Evolutionary conservation across 306 rosid species (phyloP).

Genomic region (Prunus campanulata): DNA sequence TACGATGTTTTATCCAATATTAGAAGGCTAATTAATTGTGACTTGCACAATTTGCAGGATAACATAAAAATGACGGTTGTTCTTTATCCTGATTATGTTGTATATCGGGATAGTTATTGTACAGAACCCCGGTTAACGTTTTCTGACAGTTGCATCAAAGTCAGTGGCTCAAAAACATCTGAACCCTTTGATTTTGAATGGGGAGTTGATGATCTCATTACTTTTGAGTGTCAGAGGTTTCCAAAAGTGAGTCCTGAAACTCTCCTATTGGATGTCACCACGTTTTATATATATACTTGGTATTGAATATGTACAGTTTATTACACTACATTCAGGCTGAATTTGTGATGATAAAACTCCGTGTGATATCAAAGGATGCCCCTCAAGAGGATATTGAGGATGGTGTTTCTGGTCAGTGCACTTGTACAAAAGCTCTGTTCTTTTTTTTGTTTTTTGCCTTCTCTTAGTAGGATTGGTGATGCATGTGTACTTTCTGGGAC

Average conservation of each 20-base stretch:
- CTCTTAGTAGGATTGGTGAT: neutral
- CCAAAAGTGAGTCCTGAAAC: conserved; percentile 59
- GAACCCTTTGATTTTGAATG: conserved; percentile 61
- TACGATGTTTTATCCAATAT: neutral
- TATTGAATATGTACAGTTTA: conserved; percentile 26
- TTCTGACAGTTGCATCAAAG: conserved; percentile 57
- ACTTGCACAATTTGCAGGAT: conserved; percentile 57
- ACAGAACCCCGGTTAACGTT: conserved; percentile 54
- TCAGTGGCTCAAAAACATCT: conserved; percentile 46
- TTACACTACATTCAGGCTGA: conserved; percentile 52
- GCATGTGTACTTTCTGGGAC: neutral
- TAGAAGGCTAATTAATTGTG: conserved; percentile 12
- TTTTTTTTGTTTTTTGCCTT: conserved; percentile 1
- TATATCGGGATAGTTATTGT: conserved; percentile 65
- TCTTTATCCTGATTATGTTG: conserved; percentile 77
- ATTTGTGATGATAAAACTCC: conserved; percentile 56
- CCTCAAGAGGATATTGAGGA: conserved; percentile 31
- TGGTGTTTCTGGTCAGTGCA: conserved; percentile 60
- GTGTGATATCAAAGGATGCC: conserved; percentile 49
- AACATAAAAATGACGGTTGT: conserved; percentile 51
- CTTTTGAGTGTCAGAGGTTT: conserved; percentile 53
- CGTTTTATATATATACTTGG: conserved; percentile 16
- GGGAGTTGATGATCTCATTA: conserved; percentile 58
- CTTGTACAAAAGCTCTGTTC: conserved; percentile 13
- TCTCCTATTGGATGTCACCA: conserved; percentile 17